Base-by-base conservation (phyloP, 2,329 filamentous ascomycete genomes). In the Aspergillus cejpii region DNA sequence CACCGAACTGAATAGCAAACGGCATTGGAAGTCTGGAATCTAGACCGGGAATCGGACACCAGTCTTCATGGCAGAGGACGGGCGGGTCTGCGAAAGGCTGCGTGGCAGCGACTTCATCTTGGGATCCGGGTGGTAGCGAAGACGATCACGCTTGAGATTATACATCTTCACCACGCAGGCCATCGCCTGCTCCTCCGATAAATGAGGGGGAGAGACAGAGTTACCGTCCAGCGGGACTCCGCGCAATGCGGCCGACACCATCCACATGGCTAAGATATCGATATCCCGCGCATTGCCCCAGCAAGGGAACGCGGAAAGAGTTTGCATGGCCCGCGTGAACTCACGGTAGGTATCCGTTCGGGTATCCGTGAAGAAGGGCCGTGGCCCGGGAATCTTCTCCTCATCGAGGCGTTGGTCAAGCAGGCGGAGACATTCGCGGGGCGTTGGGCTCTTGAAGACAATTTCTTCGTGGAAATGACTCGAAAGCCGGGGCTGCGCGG, bases 381-480 rank as follows among this genome's bases (percentile, higher is more conserved):
- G 43, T 11, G 47, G 39, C 1, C 51, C 51, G 8, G 7, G 37
- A 21, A 55, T 33, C 12, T 38, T 36, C 31, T 53, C 44, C 36
- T 53, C 49, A 11, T 44, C 39, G n/a, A 55, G 47, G 7, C 44
- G 45, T 15, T 47, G 47, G 27, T 55, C 52, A 5, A 55, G 44
- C 8, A 55, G 41, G 2, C 51, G 49, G 3, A 55, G 49, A 21
- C 48, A 53, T 20, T 55, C 52, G 7, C 51, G 49, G 5, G 52
- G 51, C 4, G 52, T 55, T 1, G 51, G 52, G 37, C 48, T 53
- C 15, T 51, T 49, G 43, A 55, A 55, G 29, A 42, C 38, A 23
- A 55, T 50, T 26, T 55, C 52, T 28, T 55, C 52, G 10, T 55
- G 52, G 40, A 55, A 55, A 19, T 53, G 39, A 12, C 49, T 48